phyloP scores from a whole-genome alignment of 768 basidiomycete species.

The Phallus indusiatus region DNA sequence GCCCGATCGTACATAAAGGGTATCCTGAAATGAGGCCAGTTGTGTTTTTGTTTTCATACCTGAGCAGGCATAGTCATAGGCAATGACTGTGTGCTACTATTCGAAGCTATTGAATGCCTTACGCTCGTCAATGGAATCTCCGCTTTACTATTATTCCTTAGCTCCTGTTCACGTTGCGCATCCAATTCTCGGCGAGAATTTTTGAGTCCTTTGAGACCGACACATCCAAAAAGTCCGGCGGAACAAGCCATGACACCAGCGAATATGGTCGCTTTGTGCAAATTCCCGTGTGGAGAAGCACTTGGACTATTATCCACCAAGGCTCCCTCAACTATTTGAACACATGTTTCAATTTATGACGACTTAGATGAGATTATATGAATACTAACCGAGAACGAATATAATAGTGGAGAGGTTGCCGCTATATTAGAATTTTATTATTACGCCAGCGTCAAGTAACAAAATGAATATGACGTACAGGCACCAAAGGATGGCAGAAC shows the following conservation, averaged over 20 bases:
- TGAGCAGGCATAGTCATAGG: too few species aligned
- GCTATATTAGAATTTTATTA: not conserved
- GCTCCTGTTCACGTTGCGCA: not conserved
- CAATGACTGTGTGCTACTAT: not conserved
- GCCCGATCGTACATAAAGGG: too few species aligned
- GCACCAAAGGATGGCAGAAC: slow-evolving; percentile 71
- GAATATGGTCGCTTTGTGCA: slow-evolving; percentile 60
- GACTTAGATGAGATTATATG: not conserved
- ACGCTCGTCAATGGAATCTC: not conserved
- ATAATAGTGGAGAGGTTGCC: not conserved
- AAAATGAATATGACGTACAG: slow-evolving; percentile 33
- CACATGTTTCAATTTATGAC: not conserved
- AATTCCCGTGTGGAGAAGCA: slow-evolving; percentile 64
- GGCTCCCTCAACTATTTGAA: slow-evolving; percentile 49
- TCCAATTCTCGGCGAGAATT: not conserved
- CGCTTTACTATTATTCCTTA: not conserved
- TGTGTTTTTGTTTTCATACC: too few species aligned
- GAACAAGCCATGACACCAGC: slow-evolving; percentile 43
- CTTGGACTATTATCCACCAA: slow-evolving; percentile 45
- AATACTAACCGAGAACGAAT: not conserved
- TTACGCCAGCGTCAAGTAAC: not conserved
- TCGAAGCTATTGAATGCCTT: not conserved
- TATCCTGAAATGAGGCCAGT: too few species aligned
- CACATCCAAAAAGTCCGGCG: slow-evolving; percentile 28
- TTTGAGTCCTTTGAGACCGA: slow-evolving; percentile 39